phyloP scores from a whole-genome alignment of 768 basidiomycete species.

The Fomitopsis serialis region DNA sequence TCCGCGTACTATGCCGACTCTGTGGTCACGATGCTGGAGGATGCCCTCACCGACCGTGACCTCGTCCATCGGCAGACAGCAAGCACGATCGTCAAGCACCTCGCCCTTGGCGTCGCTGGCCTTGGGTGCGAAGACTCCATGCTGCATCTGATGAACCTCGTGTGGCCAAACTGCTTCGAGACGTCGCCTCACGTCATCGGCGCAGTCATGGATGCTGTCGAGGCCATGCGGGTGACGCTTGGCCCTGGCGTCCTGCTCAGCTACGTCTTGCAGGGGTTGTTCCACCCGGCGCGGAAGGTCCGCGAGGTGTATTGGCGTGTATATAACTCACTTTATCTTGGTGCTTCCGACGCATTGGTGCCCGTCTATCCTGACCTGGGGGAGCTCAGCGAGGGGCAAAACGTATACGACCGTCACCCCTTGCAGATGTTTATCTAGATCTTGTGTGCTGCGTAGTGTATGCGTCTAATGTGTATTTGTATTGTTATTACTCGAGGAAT shows the following conservation, averaged over 20 bases:
- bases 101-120: slow-evolving; percentile 94
- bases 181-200: slow-evolving; percentile 98
- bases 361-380: slow-evolving; percentile 92
- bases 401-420: slow-evolving; percentile 81
- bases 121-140: slow-evolving; percentile 98
- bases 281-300: slow-evolving; percentile 96
- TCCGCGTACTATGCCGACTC: slow-evolving; percentile 97
- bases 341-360: slow-evolving; percentile 86
- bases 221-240: slow-evolving; percentile 93
- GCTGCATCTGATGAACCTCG: slow-evolving; percentile 95
- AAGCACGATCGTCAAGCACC: slow-evolving; percentile 96
- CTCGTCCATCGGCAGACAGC: slow-evolving; percentile 98
- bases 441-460: background rate
- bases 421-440: slow-evolving; percentile 77
- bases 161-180: slow-evolving; percentile 99
- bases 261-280: slow-evolving; percentile 91
- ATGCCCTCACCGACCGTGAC: slow-evolving; percentile 96
- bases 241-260: slow-evolving; percentile 90
- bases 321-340: slow-evolving; percentile 92
- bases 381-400: slow-evolving; percentile 85
- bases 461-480: slow-evolving; percentile 1
- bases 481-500: no score
- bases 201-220: slow-evolving; percentile 96
- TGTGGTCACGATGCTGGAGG: slow-evolving; percentile 96
- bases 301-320: slow-evolving; percentile 95